Evolutionary conservation across 345 rosid species (phyloP).

Genomic region (Lepidium didymum): DNA sequence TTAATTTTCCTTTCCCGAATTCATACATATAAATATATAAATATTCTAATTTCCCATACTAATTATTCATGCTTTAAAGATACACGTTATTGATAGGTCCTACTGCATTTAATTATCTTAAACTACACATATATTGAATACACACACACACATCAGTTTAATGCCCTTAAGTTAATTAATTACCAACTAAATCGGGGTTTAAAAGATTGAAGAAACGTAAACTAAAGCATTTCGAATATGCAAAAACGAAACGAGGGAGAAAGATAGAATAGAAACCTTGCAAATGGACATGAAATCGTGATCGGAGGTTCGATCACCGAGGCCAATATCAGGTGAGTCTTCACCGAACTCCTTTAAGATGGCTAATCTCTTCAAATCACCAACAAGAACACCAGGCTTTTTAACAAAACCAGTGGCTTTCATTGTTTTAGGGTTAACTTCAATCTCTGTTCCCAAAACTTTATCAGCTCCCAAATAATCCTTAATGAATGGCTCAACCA

Average conservation of each 20-base stretch:
- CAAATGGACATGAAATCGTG: slow-evolving; percentile 95
- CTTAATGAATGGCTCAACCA: slow-evolving; percentile 95
- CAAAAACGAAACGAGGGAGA: not conserved
- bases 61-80: not conserved
- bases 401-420: slow-evolving; percentile 89
- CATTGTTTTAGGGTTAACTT: slow-evolving; percentile 79
- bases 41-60: not conserved
- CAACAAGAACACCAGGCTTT: slow-evolving; percentile 80
- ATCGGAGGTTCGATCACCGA: slow-evolving; percentile 86
- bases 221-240: not conserved
- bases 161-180: not conserved
- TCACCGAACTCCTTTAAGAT: slow-evolving; percentile 71
- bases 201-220: not conserved
- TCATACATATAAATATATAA: not conserved
- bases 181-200: not conserved
- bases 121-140: not conserved
- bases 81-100: not conserved
- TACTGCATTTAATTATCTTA: not conserved
- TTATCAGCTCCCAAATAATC: slow-evolving; percentile 83
- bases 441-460: slow-evolving; percentile 91
- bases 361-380: slow-evolving; percentile 67
- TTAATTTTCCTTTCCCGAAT: not conserved
- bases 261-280: slow-evolving; percentile 44
- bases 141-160: not conserved
- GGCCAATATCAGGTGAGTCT: slow-evolving; percentile 66